Evolutionary conservation across 225 moss, liverwort and hornwort genomes (phyloP).

Genomic region (Marchantia polymorpha): DNA sequence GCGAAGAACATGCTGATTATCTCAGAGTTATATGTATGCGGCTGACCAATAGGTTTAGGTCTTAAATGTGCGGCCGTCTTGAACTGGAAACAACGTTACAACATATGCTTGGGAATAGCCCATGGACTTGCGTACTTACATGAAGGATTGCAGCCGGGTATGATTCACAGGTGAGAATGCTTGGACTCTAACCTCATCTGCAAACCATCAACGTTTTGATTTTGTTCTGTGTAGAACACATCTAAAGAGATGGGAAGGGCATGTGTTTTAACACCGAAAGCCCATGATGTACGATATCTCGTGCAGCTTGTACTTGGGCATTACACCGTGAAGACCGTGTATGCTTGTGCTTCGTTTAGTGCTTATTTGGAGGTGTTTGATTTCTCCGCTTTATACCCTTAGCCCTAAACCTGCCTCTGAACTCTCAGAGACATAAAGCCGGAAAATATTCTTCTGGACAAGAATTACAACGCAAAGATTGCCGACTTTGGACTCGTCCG

Average conservation of each 20-base stretch:
- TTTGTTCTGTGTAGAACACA: too few species aligned
- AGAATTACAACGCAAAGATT: conserved; percentile 28
- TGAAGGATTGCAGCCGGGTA: background rate
- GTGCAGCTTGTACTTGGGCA: background rate
- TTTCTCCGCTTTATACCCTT: background rate
- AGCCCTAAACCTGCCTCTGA: background rate
- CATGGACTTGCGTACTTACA: background rate
- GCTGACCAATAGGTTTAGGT: too few species aligned
- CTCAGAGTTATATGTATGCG: too few species aligned
- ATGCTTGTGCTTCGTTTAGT: too few species aligned
- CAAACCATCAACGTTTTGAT: too few species aligned
- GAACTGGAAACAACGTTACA: conserved; percentile 15
- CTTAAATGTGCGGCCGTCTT: background rate
- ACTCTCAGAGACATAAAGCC: conserved; percentile 34
- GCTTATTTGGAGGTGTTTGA: too few species aligned
- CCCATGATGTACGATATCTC: too few species aligned
- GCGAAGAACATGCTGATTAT: too few species aligned
- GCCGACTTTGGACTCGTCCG: conserved; percentile 34
- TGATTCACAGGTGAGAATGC: conserved; percentile 14
- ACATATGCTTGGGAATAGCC: conserved; percentile 21
- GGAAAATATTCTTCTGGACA: conserved; percentile 31
- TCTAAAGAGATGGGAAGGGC: background rate
- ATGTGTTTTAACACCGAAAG: background rate
- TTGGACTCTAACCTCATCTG: too few species aligned
- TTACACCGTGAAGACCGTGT: too few species aligned